Evolutionary conservation across 805 yeast genomes (phyloP), one percentile per base, ranked within the genome.

Genomic region (Saturnispora gosingensis): DNA sequence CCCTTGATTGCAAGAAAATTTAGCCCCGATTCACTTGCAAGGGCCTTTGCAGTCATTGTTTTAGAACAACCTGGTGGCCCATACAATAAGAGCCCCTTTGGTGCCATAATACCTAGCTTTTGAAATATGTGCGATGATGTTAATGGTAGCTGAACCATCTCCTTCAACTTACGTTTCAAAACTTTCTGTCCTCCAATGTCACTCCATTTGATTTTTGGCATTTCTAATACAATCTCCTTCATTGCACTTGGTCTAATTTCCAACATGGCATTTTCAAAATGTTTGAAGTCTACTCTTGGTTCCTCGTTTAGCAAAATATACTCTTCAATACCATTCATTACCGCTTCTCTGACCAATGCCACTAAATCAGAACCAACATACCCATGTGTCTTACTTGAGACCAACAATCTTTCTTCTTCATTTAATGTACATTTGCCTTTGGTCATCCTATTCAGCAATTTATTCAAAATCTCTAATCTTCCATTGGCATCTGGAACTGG

Each of bases 11-110:
- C 96, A 49, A 91, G 67, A 66, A 91, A 91, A 61, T 91, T 91
- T 47, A 91, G 76, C 0, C 97, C 97, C 1, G 97, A 85, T 67
- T 91, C 99, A 0, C 96, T 86, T 0, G 98, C 98, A 30, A 91
- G 70, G 0, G 97, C 97, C 62, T 91, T 91, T 2, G 97, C 98
- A 0, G 96, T 88, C 55, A 91, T 68, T 0, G 99, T 91, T 61
- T 91, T 91, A 10, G 97, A 90, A 70, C 98, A 91, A 15, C 99
- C 99, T 0, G 99, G 98, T 1, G 99, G 99, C 0, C 99, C 99
- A 66, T 93, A 93, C 20, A 93, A 72, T 45, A 93, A 67, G 1
- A 93, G 85, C 36, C 99, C 99, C 58, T 88, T 85, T 3, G 99
- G 99, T 0, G 98, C 89, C 43, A 78, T 72, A 3, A 93, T 83